phyloP scores from a whole-genome alignment of 441 rosid species.

The Pelargonium cotyledonis region DNA sequence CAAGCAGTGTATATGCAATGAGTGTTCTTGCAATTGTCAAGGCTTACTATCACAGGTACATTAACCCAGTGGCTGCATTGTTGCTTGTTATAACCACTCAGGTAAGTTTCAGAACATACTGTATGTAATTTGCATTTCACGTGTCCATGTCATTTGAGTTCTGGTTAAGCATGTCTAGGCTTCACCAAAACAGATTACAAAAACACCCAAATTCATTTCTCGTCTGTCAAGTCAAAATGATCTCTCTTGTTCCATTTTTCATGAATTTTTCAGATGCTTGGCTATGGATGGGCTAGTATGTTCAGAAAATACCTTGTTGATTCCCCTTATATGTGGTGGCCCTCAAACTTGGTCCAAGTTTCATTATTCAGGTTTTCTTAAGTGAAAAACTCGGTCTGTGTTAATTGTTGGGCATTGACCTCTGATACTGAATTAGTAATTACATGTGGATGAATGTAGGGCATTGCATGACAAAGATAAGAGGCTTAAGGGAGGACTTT shows the following conservation, averaged over 20 bases:
- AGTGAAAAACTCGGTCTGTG: background rate
- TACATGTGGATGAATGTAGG: constrained; percentile 28
- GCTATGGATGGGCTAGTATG: constrained; percentile 86
- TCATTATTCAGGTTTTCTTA: constrained; percentile 53
- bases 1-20: constrained; percentile 20
- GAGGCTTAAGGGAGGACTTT: constrained; percentile 41
- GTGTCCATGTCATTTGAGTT: background rate
- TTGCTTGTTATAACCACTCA: constrained; percentile 36
- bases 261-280: constrained; percentile 47
- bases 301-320: constrained; percentile 71
- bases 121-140: background rate
- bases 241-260: background rate
- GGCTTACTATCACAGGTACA: constrained; percentile 24
- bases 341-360: constrained; percentile 63
- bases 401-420: background rate
- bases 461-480: constrained; percentile 68
- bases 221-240: background rate
- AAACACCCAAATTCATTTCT: background rate
- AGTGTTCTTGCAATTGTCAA: constrained; percentile 23
- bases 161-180: background rate
- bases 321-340: constrained; percentile 95
- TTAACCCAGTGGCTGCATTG: constrained; percentile 18
- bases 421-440: background rate
- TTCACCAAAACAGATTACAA: background rate
- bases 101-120: constrained; percentile 24